These are phyloP conservation scores for Cryptococcus maquisensis DNA, from an alignment of 1,284 basidiomycete genomes.

Conservation along the genomic window DNA sequence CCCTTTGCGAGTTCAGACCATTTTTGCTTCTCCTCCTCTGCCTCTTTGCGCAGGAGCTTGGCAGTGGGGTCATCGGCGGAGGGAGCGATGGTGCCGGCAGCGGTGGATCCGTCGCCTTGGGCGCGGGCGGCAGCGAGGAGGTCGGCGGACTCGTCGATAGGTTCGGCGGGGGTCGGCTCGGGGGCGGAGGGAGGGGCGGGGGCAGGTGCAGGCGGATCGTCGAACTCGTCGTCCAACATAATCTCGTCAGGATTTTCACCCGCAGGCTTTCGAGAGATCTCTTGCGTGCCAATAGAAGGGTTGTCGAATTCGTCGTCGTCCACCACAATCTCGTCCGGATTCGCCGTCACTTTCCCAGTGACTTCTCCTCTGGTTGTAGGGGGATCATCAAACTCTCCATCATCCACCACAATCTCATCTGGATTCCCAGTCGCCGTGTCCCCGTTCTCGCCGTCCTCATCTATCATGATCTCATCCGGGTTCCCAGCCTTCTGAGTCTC, in stretches of 20 bases:
- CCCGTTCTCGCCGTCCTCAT: slow-evolving; percentile 55
- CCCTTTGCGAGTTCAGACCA: slow-evolving; percentile 17
- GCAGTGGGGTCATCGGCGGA: not conserved
- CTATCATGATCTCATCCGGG: slow-evolving; percentile 67
- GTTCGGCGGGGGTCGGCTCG: slow-evolving; percentile 57
- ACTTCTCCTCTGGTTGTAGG: not conserved
- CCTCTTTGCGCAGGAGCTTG: not conserved
- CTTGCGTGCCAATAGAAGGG: not conserved
- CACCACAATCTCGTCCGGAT: slow-evolving; percentile 64
- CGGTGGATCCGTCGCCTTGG: not conserved
- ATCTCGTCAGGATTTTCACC: slow-evolving; percentile 60
- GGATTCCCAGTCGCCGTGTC: not conserved
- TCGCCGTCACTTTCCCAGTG: slow-evolving; percentile 45
- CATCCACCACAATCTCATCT: not conserved
- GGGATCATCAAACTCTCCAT: not conserved
- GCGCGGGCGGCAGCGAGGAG: slow-evolving; percentile 20
- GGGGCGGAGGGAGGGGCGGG: not conserved
- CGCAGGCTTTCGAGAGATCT: not conserved
- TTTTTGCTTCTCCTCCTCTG: not conserved
- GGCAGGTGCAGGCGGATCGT: slow-evolving; percentile 5
- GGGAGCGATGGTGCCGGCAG: not conserved
- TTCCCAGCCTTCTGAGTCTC: slow-evolving; percentile 45
- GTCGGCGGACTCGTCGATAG: slow-evolving; percentile 35
- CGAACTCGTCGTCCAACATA: slow-evolving; percentile 48
- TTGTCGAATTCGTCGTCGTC: slow-evolving; percentile 42